Base-by-base conservation (phyloP, 1,139 yeast genomes). In the Nakaseomyces delphensis region DNA sequence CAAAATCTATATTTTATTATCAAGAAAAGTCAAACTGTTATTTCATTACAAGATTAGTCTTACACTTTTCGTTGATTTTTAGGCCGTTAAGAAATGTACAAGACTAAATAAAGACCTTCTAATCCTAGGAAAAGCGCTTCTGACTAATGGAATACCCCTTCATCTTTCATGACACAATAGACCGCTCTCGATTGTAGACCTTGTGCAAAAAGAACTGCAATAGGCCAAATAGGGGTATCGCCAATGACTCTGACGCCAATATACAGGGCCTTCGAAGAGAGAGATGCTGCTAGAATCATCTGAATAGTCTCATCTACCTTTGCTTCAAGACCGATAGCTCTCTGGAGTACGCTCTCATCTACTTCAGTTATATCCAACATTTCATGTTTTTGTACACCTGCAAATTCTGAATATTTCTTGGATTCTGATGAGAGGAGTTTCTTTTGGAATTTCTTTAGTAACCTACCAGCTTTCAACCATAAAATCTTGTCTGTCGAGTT, bases 191-290 rank as follows among this genome's bases (percentile, higher is more conserved):
- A 72, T 57, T 79, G 80, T 54, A 82, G 67, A 3, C 85, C 86
- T 56, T 80, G 87, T 0, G 87, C 87, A 63, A 81, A 79, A 14
- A 80, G 73, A 61, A 81, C 67, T 1, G 86, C 83, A 43, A 80
- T 71, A 1, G 91, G 89, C 91, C 91, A 82, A 13, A 82, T 80
- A 2, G 91, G 89, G 0, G 87, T 86, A 64, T 82, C 87, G 1
- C 86, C 85, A 43, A 83, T 67, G 25, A 82, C 76, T 48, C 86
- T 67, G 11, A 82, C 81, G 23, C 91, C 91, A 43, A 82, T 62
- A 47, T 78, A 77, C 40, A 81, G 62, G 23, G 77, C 71, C 53
- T 77, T 73, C 21, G 73, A 67, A 7, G 83, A 74, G 31, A 81
- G 64, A 49, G 74, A 67, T 8, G 76, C 71, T 24, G 67, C 66